Conservation (phyloP, 805 yeast species). For the Wickerhamomyces canadensis region DNA sequence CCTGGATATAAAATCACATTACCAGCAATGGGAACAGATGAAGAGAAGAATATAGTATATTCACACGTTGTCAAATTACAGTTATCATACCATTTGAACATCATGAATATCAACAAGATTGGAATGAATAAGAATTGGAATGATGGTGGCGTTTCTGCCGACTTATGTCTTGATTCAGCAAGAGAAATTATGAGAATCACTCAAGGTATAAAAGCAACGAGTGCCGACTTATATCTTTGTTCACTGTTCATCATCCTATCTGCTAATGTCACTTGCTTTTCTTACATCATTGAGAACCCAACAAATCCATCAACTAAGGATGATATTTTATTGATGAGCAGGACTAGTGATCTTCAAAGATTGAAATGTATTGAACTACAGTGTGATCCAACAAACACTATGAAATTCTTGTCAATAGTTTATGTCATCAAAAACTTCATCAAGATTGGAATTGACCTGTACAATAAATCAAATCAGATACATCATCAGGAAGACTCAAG, state of each 20-base stretch:
- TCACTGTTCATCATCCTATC: slow-evolving; percentile 5
- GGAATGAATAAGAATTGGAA: slow-evolving; percentile 7
- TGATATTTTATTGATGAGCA: slow-evolving; percentile 4
- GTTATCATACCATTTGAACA: slow-evolving; percentile 5
- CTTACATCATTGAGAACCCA: slow-evolving; percentile 7
- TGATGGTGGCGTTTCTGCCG: slow-evolving; percentile 2
- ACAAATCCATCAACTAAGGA: slow-evolving; percentile 2
- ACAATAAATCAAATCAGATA: slow-evolving; percentile 1
- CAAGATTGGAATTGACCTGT: slow-evolving; percentile 5
- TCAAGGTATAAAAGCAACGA: neutral
- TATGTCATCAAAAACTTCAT: slow-evolving; percentile 4
- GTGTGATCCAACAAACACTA: slow-evolving; percentile 5
- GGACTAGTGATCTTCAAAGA: slow-evolving; percentile 3
- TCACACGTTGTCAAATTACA: slow-evolving; percentile 7
- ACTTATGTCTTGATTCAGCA: slow-evolving; percentile 6
- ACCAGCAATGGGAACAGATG: slow-evolving; percentile 1
- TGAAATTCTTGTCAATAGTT: slow-evolving; percentile 3
- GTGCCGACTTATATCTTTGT: slow-evolving; percentile 2
- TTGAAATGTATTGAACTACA: slow-evolving; percentile 3
- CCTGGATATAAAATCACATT: slow-evolving; percentile 8
- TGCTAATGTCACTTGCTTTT: slow-evolving; percentile 4
- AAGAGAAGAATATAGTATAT: neutral
- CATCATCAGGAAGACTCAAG: neutral
- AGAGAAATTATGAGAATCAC: slow-evolving; percentile 7
- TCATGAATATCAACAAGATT: slow-evolving; percentile 7